Percentiles rank a stretch among this genome's conserved stretches.
These are phyloP conservation scores for Coemansia sp. DNA, from an alignment of 192 early-diverging fungal species.

Conservation along the genomic window DNA sequence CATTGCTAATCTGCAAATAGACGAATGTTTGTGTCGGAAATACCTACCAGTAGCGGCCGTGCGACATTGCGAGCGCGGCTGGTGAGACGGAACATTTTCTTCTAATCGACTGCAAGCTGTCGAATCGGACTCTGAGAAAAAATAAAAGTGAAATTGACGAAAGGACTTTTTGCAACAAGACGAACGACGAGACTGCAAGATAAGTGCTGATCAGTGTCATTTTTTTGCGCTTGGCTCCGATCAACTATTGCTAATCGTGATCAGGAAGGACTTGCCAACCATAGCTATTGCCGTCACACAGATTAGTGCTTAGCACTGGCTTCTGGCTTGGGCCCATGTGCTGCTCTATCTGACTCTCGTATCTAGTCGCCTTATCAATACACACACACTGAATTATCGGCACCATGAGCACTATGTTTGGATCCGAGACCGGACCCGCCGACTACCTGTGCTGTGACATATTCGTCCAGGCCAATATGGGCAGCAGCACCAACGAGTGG, in stretches of 20 bases:
- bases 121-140: neutral
- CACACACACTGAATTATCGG: neutral
- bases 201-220: neutral
- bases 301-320: neutral
- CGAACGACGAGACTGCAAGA: neutral
- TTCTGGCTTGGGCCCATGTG: neutral
- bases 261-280: neutral
- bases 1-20: neutral
- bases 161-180: neutral
- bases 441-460: conserved; percentile 44
- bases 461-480: conserved; percentile 15
- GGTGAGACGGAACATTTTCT: conserved; percentile 40
- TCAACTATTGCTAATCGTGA: neutral
- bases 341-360: neutral
- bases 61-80: conserved; percentile 19
- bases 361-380: neutral
- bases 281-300: neutral
- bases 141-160: neutral
- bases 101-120: neutral
- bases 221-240: neutral
- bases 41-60: conserved; percentile 42
- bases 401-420: conserved; percentile 9
- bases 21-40: neutral
- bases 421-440: conserved; percentile 7
- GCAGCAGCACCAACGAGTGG: conserved; percentile 2